Percentiles rank a stretch among this genome's conserved stretches.
These are phyloP conservation scores for Rhexocercosporidium sp. DNA, from an alignment of 2,329 filamentous ascomycete species.

Conservation along the genomic window DNA sequence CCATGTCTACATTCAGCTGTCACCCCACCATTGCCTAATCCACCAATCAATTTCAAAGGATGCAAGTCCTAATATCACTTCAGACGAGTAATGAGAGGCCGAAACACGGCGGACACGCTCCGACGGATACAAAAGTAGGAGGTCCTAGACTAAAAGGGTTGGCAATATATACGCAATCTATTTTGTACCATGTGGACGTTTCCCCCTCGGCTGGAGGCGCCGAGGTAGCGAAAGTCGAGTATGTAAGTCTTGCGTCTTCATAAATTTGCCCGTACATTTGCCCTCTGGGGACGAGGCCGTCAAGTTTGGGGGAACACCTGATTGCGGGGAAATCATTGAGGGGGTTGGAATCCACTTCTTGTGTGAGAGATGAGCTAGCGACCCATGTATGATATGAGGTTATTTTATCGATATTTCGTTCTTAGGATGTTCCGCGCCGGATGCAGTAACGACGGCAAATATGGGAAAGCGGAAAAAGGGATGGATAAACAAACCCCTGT, in stretches of 20 bases:
- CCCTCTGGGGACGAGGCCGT: not conserved
- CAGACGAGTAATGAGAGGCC: not conserved
- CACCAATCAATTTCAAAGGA: not conserved
- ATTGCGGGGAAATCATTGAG: not conserved
- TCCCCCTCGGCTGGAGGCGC: not conserved
- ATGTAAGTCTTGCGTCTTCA: not conserved
- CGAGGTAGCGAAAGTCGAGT: not conserved
- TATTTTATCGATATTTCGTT: not conserved
- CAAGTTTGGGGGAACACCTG: not conserved
- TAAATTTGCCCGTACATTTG: no score
- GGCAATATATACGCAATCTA: constrained; percentile 27
- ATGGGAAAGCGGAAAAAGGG: not conserved
- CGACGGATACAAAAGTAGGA: constrained; percentile 11
- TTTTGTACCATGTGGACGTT: constrained; percentile 25
- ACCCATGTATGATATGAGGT: not conserved
- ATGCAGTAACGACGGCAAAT: constrained; percentile 7
- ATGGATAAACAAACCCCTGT: not conserved
- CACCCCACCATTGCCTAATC: not conserved
- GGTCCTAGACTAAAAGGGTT: not conserved
- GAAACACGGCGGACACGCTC: constrained; percentile 18
- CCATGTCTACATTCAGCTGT: no score
- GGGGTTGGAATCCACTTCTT: not conserved
- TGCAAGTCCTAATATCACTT: not conserved
- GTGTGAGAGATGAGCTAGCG: not conserved
- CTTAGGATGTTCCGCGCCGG: not conserved